phyloP scores from a whole-genome alignment of 306 rosid genomes.

The Delonix regia region DNA sequence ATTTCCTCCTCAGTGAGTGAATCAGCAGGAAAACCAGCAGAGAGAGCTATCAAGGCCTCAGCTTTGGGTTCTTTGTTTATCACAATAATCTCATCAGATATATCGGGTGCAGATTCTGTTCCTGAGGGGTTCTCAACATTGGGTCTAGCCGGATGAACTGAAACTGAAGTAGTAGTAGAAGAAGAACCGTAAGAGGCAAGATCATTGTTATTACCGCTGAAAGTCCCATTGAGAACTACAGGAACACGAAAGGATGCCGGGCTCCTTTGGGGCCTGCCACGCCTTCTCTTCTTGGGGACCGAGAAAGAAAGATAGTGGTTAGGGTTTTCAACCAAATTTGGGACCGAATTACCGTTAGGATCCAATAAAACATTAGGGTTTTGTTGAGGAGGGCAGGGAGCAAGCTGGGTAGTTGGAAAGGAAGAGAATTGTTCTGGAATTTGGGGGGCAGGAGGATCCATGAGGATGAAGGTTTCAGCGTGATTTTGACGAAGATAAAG shows the following conservation, averaged over 20 bases:
- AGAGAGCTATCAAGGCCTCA: constrained; percentile 82
- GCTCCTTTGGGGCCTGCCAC: constrained; percentile 81
- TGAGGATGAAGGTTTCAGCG: background rate
- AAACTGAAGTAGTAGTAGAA: constrained; percentile 37
- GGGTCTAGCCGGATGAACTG: constrained; percentile 39
- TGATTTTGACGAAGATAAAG: background rate
- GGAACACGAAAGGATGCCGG: constrained; percentile 64
- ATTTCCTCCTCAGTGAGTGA: constrained; percentile 89
- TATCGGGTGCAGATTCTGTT: constrained; percentile 34
- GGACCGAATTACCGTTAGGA: constrained; percentile 38
- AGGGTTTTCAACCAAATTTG: constrained; percentile 47
- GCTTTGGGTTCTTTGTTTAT: constrained; percentile 85
- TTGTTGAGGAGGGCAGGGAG: constrained; percentile 43
- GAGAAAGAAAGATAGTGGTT: constrained; percentile 63
- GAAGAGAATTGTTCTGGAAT: constrained; percentile 39
- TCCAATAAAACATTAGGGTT: constrained; percentile 30
- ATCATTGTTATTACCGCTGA: constrained; percentile 46
- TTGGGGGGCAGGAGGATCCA: constrained; percentile 38
- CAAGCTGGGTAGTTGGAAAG: constrained; percentile 58
- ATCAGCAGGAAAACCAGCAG: constrained; percentile 91
- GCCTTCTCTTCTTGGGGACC: constrained; percentile 83
- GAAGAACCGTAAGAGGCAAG: constrained; percentile 36
- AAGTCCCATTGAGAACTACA: constrained; percentile 36
- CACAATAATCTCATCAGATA: constrained; percentile 82
- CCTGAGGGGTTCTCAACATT: constrained; percentile 40